phyloP scores from a whole-genome alignment of 2,329 filamentous ascomycete species.

The Aspergillus transmontanensis region DNA sequence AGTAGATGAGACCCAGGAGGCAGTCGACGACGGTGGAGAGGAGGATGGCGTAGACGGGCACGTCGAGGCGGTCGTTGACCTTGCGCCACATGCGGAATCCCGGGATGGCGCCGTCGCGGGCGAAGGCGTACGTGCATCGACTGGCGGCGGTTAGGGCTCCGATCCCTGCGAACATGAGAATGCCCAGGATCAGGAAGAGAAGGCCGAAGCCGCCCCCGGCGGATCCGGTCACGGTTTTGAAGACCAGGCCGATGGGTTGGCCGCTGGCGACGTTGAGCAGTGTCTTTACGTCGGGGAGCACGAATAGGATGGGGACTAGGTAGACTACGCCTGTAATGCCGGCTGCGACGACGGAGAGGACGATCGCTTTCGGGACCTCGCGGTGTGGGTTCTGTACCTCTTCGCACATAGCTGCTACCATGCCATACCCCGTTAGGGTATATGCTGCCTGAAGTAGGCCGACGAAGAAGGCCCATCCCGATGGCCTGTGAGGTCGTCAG shows the following conservation, averaged over 20 bases:
- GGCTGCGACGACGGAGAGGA: constrained; percentile 67
- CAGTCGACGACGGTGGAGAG: constrained; percentile 70
- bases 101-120: constrained; percentile 73
- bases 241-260: constrained; percentile 74
- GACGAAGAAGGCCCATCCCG: constrained; percentile 73
- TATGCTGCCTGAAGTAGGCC: constrained; percentile 66
- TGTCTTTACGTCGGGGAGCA: constrained; percentile 66
- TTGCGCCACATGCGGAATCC: constrained; percentile 67
- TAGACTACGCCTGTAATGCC: constrained; percentile 68
- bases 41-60: constrained; percentile 70
- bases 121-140: constrained; percentile 75
- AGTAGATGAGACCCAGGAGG: constrained; percentile 75
- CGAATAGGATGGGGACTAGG: constrained; percentile 74
- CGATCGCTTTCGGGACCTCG: constrained; percentile 72
- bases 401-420: constrained; percentile 73
- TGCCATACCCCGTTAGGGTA: constrained; percentile 61
- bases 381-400: constrained; percentile 69
- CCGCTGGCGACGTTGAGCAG: constrained; percentile 69
- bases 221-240: constrained; percentile 74
- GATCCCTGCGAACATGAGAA: constrained; percentile 75
- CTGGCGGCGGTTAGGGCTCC: constrained; percentile 74
- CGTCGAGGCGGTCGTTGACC: constrained; percentile 66
- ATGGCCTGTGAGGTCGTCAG: constrained; percentile 48
- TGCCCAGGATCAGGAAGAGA: constrained; percentile 74
- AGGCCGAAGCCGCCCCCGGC: constrained; percentile 73